These are phyloP conservation scores for Avena eriantha DNA, from an alignment of 176 grass and related monocot species.

Conservation along the genomic window DNA sequence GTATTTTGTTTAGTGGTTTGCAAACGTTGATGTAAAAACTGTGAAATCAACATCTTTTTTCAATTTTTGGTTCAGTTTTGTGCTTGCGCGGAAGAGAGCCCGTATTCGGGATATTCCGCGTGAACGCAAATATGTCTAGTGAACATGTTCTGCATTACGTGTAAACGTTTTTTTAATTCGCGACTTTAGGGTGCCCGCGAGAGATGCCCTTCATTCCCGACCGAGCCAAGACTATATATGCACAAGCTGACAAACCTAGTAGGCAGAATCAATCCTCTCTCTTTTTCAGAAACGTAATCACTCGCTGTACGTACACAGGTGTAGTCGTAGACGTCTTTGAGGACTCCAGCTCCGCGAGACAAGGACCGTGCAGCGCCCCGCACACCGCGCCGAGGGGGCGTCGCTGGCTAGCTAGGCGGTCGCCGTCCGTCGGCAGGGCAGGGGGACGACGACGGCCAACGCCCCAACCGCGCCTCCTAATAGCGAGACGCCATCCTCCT, in stretches of 20 bases:
- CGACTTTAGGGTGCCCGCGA: too few relatives aligned
- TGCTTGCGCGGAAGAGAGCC: too few relatives aligned
- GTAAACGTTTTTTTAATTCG: too few relatives aligned
- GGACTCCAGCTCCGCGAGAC: neutral
- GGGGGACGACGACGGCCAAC: conserved; percentile 10
- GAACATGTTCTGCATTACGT: too few relatives aligned
- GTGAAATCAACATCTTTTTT: too few relatives aligned
- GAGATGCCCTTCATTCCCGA: neutral
- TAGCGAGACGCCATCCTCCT: conserved; percentile 47
- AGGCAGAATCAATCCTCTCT: neutral
- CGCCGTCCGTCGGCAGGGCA: conserved; percentile 25
- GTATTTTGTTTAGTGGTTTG: too few relatives aligned
- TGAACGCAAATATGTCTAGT: too few relatives aligned
- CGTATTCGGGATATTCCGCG: too few relatives aligned
- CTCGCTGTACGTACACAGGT: neutral
- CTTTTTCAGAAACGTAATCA: neutral
- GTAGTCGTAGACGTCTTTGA: neutral
- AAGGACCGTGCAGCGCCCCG: neutral
- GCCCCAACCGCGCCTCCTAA: conserved; percentile 42
- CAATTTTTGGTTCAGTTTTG: too few relatives aligned
- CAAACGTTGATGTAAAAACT: too few relatives aligned
- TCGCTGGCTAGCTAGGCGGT: conserved; percentile 6
- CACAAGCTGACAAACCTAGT: neutral
- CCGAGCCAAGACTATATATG: neutral
- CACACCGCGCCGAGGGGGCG: neutral